Percentiles rank a stretch among this genome's conserved stretches.
phyloP scores from a whole-genome alignment of 805 yeast genomes.

The Lipomyces yamanashiensis region DNA sequence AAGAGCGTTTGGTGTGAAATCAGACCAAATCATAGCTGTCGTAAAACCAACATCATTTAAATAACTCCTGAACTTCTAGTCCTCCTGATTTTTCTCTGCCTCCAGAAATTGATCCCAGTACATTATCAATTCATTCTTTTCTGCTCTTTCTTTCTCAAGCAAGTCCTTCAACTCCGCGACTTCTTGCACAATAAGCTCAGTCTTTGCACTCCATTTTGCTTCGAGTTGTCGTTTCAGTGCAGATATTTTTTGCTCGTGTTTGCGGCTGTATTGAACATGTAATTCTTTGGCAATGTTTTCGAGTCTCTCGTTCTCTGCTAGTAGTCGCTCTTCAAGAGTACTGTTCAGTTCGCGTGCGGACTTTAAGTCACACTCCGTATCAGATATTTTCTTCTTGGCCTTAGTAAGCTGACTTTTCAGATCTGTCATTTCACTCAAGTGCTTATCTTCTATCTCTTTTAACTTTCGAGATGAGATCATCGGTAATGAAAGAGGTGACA shows the following conservation, averaged over 20 bases:
- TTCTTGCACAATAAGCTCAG: constrained; percentile 10
- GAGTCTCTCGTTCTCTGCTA: constrained; percentile 26
- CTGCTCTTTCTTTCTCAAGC: constrained; percentile 29
- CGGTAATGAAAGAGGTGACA: constrained; percentile 12
- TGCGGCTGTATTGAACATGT: constrained; percentile 31
- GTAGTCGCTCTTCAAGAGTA: constrained; percentile 18
- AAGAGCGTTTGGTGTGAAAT: too few relatives aligned
- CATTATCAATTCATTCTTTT: constrained; percentile 31
- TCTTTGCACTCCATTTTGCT: constrained; percentile 21
- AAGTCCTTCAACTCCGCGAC: constrained; percentile 12
- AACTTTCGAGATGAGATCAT: constrained; percentile 8
- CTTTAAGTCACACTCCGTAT: constrained; percentile 11
- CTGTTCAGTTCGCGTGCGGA: background rate
- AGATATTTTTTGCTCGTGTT: constrained; percentile 31
- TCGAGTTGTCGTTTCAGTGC: constrained; percentile 30
- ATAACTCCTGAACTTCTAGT: background rate
- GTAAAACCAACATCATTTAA: too few relatives aligned
- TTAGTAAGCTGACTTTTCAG: constrained; percentile 17
- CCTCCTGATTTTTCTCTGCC: constrained; percentile 19
- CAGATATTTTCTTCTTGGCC: constrained; percentile 16
- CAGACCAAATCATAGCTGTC: background rate
- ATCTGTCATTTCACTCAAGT: constrained; percentile 13
- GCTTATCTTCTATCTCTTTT: constrained; percentile 20
- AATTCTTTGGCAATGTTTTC: constrained; percentile 32
- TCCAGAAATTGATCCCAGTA: constrained; percentile 33